Evolutionary conservation across 2,329 filamentous ascomycete species (phyloP), one percentile per base, ranked within the genome.

Genomic region (Fusarium nelsonii): DNA sequence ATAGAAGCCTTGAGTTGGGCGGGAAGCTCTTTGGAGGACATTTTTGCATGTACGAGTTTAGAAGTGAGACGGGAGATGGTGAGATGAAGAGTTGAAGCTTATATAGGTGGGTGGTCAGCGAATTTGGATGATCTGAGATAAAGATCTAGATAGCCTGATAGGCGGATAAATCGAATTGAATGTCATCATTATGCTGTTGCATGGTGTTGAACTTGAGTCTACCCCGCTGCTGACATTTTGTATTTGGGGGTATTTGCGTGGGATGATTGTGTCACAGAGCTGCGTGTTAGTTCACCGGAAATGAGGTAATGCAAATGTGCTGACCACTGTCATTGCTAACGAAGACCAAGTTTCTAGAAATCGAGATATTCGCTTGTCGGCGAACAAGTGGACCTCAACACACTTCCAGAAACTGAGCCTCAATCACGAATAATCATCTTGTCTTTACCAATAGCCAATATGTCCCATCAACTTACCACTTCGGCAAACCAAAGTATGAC

Each of bases 1-100:
- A 70, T 8, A 2, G 68, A 70, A 2, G 64, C 36, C 5, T 71
- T 70, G 2, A 70, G 63, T 9, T 34, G 45, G 1, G 68, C 4
- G 3, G 68, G 68, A 1, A 68, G 55, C 2, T 68, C 12, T 10
- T 61, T 57, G 11, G 55, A 44, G 1, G 63, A 30, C 67, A 70
- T 70, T 2, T 14, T 23, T 4, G 2, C 26, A 3, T 3, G 4
- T 7, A 3, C 23, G 12, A 28, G 4, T 11, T 8, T 33, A n/a
- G 8, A 10, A 9, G 3, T 9, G 6, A n/a, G 15, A 39, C 7
- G 20, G 23, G 6, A n/a, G 1, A 7, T 18, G 23, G 11, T 11
- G 18, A 20, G 2, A n/a, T 30, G 15, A 20, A 32, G 58, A 56
- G 12, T 37, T 14, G 14, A 32, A 16, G 11, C 4, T n/a, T 34